A percentile compares a stretch with the other conserved stretches of the same genome.
Evolutionary conservation across 1,284 basidiomycete genomes (phyloP).

Genomic region (Tilletia caries): DNA sequence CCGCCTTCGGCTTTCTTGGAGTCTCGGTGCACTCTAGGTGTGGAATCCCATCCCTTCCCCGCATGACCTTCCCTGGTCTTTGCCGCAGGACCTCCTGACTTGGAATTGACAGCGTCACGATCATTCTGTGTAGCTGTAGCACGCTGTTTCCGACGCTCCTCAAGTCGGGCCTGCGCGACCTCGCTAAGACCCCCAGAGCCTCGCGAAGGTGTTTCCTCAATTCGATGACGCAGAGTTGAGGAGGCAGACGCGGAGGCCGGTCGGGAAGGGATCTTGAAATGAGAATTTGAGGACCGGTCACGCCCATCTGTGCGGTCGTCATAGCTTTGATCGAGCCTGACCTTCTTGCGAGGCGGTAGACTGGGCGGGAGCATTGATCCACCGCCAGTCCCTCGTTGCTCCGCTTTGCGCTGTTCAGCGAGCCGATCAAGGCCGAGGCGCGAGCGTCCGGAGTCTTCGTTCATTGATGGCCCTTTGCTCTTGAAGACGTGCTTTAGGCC

Average conservation of each 20-base stretch:
- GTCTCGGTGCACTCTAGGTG: constrained; percentile 2
- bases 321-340: constrained; percentile 22
- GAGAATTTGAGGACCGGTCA: too few species aligned
- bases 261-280: neutral
- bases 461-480: constrained; percentile 43
- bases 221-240: constrained; percentile 11
- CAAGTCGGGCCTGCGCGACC: constrained; percentile 27
- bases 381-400: neutral
- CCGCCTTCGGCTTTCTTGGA: constrained; percentile 58
- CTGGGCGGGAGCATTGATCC: constrained; percentile 1
- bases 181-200: constrained; percentile 31
- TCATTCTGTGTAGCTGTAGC: constrained; percentile 7
- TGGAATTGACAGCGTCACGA: neutral
- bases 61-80: constrained; percentile 16
- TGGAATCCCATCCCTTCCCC: too few species aligned
- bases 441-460: constrained; percentile 66
- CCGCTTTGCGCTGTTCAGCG: constrained; percentile 73
- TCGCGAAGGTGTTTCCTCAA: constrained; percentile 38
- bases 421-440: constrained; percentile 71
- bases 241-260: neutral
- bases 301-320: constrained; percentile 14
- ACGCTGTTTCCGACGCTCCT: constrained; percentile 30
- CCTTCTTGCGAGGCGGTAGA: constrained; percentile 20
- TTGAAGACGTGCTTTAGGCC: constrained; percentile 1
- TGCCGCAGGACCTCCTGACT: neutral